phyloP scores from a whole-genome alignment of 1,284 basidiomycete genomes.

The Apiotrichum gracile region DNA sequence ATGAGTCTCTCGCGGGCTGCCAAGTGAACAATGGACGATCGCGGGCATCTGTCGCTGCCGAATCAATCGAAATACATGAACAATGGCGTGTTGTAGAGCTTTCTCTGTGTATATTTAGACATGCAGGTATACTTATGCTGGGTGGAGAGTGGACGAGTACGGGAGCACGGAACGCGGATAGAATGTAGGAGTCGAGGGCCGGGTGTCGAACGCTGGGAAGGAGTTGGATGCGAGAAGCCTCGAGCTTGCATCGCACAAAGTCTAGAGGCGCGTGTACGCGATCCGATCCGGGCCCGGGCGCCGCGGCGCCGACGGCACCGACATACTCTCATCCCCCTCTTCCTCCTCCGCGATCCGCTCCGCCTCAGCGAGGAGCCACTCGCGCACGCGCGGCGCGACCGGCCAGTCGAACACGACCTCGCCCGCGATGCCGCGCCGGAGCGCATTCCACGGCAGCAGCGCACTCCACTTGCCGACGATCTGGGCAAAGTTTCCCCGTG shows the following conservation, averaged over 20 bases:
- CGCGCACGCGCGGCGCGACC: slow-evolving; percentile 2
- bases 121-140: no score
- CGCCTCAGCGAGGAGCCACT: not conserved
- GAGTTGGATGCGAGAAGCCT: no score
- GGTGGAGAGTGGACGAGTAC: no score
- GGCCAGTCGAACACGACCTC: slow-evolving; percentile 29
- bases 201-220: not conserved
- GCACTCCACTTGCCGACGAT: slow-evolving; percentile 21
- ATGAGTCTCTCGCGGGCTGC: not conserved
- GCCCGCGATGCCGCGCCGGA: slow-evolving; percentile 13
- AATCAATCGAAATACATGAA: no score
- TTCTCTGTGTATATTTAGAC: no score
- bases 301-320: not conserved
- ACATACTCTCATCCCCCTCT: no score
- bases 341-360: not conserved
- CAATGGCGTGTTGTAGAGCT: no score
- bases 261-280: not conserved
- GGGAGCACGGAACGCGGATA: no score
- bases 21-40: not conserved
- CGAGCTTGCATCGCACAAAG: no score
- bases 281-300: not conserved
- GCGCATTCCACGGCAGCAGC: slow-evolving; percentile 30
- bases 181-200: no score
- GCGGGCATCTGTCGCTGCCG: no score
- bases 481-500: slow-evolving; percentile 20